A percentile compares a stretch with the other conserved stretches of the same genome.
Conservation (phyloP, 2,329 filamentous ascomycete species). For the Metarhizium robertsii region DNA sequence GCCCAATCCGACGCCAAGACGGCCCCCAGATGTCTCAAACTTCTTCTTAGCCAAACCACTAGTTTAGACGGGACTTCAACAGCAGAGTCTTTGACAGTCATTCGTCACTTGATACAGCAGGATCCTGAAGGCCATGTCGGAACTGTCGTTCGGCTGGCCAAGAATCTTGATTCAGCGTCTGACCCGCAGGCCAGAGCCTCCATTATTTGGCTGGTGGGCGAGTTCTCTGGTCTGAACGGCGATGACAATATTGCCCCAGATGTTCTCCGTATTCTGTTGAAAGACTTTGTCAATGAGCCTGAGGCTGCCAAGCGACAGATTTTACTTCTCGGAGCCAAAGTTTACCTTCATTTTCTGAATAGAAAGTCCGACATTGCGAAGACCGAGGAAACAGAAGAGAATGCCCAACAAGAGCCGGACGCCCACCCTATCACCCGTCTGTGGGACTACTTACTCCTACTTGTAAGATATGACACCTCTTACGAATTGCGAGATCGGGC, state of each 20-base stretch:
- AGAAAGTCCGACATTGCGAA: conserved; percentile 38
- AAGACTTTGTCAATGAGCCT: conserved; percentile 74
- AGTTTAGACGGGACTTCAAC: conserved; percentile 81
- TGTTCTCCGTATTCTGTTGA: conserved; percentile 78
- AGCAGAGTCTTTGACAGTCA: conserved; percentile 88
- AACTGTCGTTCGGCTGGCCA: conserved; percentile 82
- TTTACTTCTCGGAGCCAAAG: conserved; percentile 86
- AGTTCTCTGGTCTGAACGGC: conserved; percentile 72
- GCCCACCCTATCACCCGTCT: conserved; percentile 63
- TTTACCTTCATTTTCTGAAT: conserved; percentile 84
- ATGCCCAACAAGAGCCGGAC: conserved; percentile 21
- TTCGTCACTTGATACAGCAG: conserved; percentile 90
- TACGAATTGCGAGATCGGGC: conserved; percentile 91
- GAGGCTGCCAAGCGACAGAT: conserved; percentile 88
- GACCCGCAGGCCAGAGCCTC: conserved; percentile 85
- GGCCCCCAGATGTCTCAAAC: conserved; percentile 67
- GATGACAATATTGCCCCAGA: conserved; percentile 90
- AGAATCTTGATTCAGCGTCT: conserved; percentile 80
- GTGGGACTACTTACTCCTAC: conserved; percentile 75
- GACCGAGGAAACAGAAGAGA: conserved; percentile 23
- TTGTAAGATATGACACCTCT: conserved; percentile 87
- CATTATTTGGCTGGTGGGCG: conserved; percentile 95
- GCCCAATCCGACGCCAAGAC: conserved; percentile 67
- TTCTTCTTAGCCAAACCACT: conserved; percentile 80
- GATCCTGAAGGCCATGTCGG: conserved; percentile 70